Base-by-base conservation (phyloP, 768 basidiomycete genomes). In the Rhizopogon vesiculosus region DNA sequence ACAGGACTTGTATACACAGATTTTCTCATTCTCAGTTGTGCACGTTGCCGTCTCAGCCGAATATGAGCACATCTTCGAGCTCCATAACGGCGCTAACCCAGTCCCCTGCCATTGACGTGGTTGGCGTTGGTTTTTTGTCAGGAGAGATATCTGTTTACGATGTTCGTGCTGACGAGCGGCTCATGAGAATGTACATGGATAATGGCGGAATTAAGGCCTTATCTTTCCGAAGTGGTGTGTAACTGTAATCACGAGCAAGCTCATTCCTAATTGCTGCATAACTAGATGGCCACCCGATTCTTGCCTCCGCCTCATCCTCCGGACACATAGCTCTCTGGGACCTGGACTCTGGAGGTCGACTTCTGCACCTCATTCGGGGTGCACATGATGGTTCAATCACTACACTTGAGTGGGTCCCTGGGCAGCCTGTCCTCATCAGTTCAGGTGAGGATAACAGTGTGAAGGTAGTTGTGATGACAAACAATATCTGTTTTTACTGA, bases 291-390 rank as follows among this genome's bases (percentile, higher is more conserved):
- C 86, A 95, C 29, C 87, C 92, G 7, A 83, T 93, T 15, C 81
- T 98, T 25, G 94, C 94, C 0, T 89, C 91, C 18, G 88, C 89
- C 6, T 93, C 92, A 1, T 86, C 92, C 8, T 78, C 80, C 1
- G 97, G 97, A 1, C 88, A 94, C 61, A 81, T 99, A 22, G 93
- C 94, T 2, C 70, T 98, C 12, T 99, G 95, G 93, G 95, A 98
- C 67, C 76, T 99, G 35, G 87, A 90, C 58, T 78, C 85, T 49
- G 83, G 89, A 4, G 94, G 91, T 3, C 81, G 86, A 44, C 75
- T 96, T 13, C 72, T 98, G 19, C 93, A 97, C 66, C 83, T 94
- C 65, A 72, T 95, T 40, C 82, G 87, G 40, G 91, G 88, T 29
- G 94, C 94, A 3, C 97, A 99, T 64, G 93, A 97, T 57, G 86